A percentile compares a stretch with the other conserved stretches of the same genome.
Conservation (phyloP, 208 protist genomes). For the Acanthamoeba culbertsoni region DNA sequence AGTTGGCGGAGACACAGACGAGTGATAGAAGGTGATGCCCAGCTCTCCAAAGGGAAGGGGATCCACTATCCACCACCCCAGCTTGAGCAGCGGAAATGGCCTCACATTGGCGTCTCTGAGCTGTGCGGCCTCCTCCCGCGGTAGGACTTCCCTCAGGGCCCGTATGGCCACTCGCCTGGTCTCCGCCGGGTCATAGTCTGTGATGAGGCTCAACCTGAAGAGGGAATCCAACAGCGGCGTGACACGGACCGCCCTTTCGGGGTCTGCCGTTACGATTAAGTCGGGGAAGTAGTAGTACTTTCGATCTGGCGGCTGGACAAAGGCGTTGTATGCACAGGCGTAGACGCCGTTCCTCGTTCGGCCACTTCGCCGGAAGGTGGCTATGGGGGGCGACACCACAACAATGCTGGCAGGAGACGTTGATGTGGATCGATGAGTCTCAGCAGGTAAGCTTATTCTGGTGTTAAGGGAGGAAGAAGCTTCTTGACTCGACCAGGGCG, state of each 20-base stretch:
- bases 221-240: not conserved
- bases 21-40: not conserved
- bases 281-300: not conserved
- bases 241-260: not conserved
- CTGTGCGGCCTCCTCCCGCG: not conserved
- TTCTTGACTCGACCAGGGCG: too few species aligned
- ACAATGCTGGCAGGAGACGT: not conserved
- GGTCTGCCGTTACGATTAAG: not conserved
- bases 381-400: not conserved
- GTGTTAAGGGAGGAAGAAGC: not conserved
- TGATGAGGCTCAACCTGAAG: not conserved
- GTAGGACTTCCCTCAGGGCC: not conserved
- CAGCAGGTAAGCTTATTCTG: too few species aligned
- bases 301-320: not conserved
- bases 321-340: not conserved
- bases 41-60: not conserved
- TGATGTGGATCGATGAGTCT: not conserved
- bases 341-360: not conserved
- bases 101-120: not conserved
- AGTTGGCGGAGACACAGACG: not conserved
- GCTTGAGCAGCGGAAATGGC: not conserved
- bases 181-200: not conserved
- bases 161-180: not conserved
- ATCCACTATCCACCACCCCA: not conserved
- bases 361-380: not conserved